These are phyloP conservation scores for Sphagnum tenellum DNA, from an alignment of 225 moss, liverwort and hornwort species.

Conservation along the genomic window DNA sequence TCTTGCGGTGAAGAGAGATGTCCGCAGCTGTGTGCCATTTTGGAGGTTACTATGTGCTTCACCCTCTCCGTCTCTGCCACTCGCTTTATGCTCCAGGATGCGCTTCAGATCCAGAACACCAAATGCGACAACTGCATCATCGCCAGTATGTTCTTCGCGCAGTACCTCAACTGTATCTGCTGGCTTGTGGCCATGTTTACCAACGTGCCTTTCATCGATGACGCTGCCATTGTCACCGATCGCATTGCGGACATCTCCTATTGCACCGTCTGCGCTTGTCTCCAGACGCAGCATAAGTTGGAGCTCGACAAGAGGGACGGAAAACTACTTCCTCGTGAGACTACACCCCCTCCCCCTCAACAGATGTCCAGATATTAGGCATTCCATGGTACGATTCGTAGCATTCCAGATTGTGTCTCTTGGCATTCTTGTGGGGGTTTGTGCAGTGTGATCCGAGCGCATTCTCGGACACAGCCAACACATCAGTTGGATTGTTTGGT, in stretches of 20 bases:
- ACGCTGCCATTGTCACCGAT: slow-evolving; percentile 68
- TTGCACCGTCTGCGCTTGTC: slow-evolving; percentile 94
- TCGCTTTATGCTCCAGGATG: slow-evolving; percentile 80
- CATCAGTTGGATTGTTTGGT: too few species aligned
- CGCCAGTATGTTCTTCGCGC: slow-evolving; percentile 59
- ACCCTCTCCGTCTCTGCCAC: slow-evolving; percentile 60
- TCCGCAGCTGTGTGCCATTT: slow-evolving; percentile 59
- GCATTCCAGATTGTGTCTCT: too few species aligned
- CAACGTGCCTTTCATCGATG: slow-evolving; percentile 38
- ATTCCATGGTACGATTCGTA: not conserved
- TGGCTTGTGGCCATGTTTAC: slow-evolving; percentile 47
- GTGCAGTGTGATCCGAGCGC: too few species aligned
- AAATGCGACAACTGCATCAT: slow-evolving; percentile 95
- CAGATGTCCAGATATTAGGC: slow-evolving; percentile 44
- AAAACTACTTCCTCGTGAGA: slow-evolving; percentile 34
- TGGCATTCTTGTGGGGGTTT: too few species aligned
- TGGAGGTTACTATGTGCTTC: slow-evolving; percentile 74
- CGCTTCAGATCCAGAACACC: slow-evolving; percentile 75
- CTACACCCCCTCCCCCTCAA: slow-evolving; percentile 54
- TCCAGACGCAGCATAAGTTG: slow-evolving; percentile 92
- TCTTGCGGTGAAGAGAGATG: slow-evolving; percentile 61
- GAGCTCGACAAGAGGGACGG: slow-evolving; percentile 94
- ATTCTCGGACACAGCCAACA: too few species aligned
- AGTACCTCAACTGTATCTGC: slow-evolving; percentile 86
- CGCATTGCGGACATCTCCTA: slow-evolving; percentile 84